Conservation (phyloP, 1,139 yeast genomes). For the Magnusiomyces fungicola region DNA sequence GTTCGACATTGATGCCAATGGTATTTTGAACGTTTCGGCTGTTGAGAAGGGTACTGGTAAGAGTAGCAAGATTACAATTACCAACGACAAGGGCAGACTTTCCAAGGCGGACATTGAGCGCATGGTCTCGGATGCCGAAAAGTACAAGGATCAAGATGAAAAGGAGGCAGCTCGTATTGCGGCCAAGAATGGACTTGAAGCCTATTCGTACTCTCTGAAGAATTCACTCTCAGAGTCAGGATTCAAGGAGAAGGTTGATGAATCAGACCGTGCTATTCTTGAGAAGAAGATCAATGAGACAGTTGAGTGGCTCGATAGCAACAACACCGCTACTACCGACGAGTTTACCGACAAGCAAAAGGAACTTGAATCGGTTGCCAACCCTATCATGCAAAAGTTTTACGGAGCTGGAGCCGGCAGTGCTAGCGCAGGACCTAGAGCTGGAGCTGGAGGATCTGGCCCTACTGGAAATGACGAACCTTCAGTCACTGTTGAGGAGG, state of each 20-base stretch:
- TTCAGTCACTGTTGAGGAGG: conserved; percentile 10
- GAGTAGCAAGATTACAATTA: conserved; percentile 72
- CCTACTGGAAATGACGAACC: conserved; percentile 39
- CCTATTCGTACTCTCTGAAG: conserved; percentile 85
- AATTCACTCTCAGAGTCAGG: conserved; percentile 73
- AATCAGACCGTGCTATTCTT: conserved; percentile 69
- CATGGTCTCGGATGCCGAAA: conserved; percentile 90
- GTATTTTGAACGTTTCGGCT: conserved; percentile 90
- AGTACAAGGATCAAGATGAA: conserved; percentile 78
- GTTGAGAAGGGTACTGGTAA: conserved; percentile 88
- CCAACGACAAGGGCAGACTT: conserved; percentile 94
- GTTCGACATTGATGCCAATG: conserved; percentile 87
- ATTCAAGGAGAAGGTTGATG: conserved; percentile 76
- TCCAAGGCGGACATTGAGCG: conserved; percentile 91
- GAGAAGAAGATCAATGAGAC: conserved; percentile 81
- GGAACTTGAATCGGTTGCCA: conserved; percentile 88
- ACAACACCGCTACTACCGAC: conserved; percentile 81
- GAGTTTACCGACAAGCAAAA: conserved; percentile 85
- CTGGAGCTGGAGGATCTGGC: conserved; percentile 29
- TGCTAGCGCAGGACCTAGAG: conserved; percentile 51
- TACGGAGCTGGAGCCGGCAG: conserved; percentile 50
- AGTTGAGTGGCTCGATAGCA: conserved; percentile 80
- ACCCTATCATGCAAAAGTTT: conserved; percentile 91
- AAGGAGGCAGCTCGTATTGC: conserved; percentile 72
- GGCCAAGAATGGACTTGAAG: conserved; percentile 83